phyloP scores from a whole-genome alignment of 225 moss, liverwort and hornwort species.

The Polytrichum commune region DNA sequence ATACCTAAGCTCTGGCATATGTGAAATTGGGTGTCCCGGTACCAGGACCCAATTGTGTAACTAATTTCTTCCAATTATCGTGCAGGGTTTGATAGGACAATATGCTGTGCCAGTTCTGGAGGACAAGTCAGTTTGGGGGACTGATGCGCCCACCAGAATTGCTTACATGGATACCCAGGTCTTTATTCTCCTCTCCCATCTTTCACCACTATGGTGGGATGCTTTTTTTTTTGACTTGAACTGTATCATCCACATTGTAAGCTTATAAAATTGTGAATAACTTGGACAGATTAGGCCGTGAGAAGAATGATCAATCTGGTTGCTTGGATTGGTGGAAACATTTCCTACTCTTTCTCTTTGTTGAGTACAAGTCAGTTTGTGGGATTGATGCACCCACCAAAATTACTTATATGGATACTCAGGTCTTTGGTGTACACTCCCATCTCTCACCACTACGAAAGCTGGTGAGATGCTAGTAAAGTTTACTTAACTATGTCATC shows the following conservation, averaged over 20 bases:
- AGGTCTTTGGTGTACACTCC: slow-evolving; percentile 32
- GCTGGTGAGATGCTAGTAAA: no score
- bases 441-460: no score
- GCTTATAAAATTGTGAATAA: no score
- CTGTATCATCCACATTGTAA: no score
- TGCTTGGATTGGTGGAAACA: no score
- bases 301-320: no score
- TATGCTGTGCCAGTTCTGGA: slow-evolving; percentile 89
- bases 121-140: slow-evolving; percentile 90
- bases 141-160: slow-evolving; percentile 86
- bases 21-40: neutral
- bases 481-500: no score
- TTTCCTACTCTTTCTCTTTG: no score
- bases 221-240: no score
- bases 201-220: no score
- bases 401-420: slow-evolving; percentile 89
- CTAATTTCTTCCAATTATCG: neutral
- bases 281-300: no score
- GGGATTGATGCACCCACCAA: slow-evolving; percentile 90
- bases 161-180: slow-evolving; percentile 98
- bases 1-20: neutral
- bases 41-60: neutral
- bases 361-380: slow-evolving; percentile 81
- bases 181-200: neutral
- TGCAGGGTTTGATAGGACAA: slow-evolving; percentile 86